phyloP scores from a whole-genome alignment of 2,329 filamentous ascomycete species.

The Botrytis galanthina region DNA sequence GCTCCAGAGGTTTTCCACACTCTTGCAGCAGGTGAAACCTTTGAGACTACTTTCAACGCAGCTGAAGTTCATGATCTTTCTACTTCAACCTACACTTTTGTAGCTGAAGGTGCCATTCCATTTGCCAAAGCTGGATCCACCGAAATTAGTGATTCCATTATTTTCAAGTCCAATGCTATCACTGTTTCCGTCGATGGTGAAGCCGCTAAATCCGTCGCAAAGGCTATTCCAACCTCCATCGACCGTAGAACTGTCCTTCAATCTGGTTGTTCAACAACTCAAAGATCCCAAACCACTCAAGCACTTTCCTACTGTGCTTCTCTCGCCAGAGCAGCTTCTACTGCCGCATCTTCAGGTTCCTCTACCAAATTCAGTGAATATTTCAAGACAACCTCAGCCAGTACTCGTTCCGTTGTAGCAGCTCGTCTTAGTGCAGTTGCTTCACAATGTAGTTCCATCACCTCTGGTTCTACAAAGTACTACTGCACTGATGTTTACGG shows the following conservation, averaged over 20 bases:
- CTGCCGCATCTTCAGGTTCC: slow-evolving; percentile 49
- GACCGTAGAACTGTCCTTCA: slow-evolving; percentile 53
- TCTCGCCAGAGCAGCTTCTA: slow-evolving; percentile 53
- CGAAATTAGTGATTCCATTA: slow-evolving; percentile 52
- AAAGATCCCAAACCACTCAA: slow-evolving; percentile 34
- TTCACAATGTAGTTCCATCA: slow-evolving; percentile 52
- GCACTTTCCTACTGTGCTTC: slow-evolving; percentile 55
- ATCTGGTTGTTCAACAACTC: slow-evolving; percentile 53
- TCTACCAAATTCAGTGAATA: slow-evolving; percentile 56
- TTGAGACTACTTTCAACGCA: slow-evolving; percentile 45
- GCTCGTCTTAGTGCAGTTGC: slow-evolving; percentile 52
- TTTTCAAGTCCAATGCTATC: slow-evolving; percentile 59
- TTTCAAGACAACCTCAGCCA: slow-evolving; percentile 57
- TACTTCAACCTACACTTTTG: slow-evolving; percentile 56
- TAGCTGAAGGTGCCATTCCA: slow-evolving; percentile 55
- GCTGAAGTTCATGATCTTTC: slow-evolving; percentile 44
- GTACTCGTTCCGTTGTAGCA: slow-evolving; percentile 50
- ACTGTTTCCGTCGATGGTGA: slow-evolving; percentile 55
- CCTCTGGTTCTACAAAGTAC: slow-evolving; percentile 48
- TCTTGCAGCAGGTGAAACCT: slow-evolving; percentile 43
- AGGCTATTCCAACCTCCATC: slow-evolving; percentile 41
- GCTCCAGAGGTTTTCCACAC: slow-evolving; percentile 42
- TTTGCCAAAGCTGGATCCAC: slow-evolving; percentile 52
- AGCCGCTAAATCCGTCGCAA: slow-evolving; percentile 44
- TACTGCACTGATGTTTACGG: slow-evolving; percentile 59